Evolutionary conservation across 176 grass and related monocot genomes (phyloP), one percentile per base, ranked within the genome.

Genomic region (Otatea glauca): DNA sequence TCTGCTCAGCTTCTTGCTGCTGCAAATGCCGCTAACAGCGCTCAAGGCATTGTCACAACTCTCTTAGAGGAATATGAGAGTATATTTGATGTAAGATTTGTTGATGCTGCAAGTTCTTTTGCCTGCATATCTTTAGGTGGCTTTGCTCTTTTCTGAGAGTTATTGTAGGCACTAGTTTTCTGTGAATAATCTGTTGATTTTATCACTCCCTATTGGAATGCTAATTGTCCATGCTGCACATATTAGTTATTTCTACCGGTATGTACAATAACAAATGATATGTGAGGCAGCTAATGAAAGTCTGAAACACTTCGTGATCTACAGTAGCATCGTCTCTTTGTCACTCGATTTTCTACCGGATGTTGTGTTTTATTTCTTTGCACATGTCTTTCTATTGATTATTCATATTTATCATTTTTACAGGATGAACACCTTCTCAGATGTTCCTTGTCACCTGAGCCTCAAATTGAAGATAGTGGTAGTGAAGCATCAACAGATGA

Each of bases 1-100:
- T 94, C 97, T 87, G 97, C 93, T 72, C 97, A 96, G 91, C 93
- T 99, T 86, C 88, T 99, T 80, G 93, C 97, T 82, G 97, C 97
- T 65, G 97, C 97, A 86, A 96, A 94, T 80, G 97, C 97, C 15
- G 97, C 97, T 75, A 99, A 96, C 72, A 96, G 94, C 18, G 97
- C 93, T 75, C 97, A 96, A 85, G 91, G 91, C 59, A 99, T 99
- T 76, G 82, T 99, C 39, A 62, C 89, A n/a, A 94, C 90, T 81
- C 92, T 99, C 18, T 84, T 99, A 65, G 93, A 99, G 81, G 93
- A 96, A 81, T 99, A 96, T 65, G 93, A 92, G 45, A 92, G 81
- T 77, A 93, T 99, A 75, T 96, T 99, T 91, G 88, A 94, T 86
- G 97, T 99, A 94, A 87, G 93, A 71, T 90, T 82, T 82, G 68